These are phyloP conservation scores for Lupinus albus DNA, from an alignment of 306 rosid genomes.

Conservation along the genomic window DNA sequence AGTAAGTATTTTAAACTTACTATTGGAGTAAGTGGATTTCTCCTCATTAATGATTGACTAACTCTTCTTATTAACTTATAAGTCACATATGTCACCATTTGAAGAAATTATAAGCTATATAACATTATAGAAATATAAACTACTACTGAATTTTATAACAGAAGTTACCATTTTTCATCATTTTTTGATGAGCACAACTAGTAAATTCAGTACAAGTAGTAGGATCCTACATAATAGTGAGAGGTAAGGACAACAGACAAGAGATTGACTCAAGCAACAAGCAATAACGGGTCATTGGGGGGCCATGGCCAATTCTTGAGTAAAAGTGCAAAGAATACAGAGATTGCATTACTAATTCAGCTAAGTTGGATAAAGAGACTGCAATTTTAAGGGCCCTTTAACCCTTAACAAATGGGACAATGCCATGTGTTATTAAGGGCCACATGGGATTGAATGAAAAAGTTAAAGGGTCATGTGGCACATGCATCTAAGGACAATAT, in stretches of 20 bases:
- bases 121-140: too few species aligned
- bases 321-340: slow-evolving; percentile 37
- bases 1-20: too few species aligned
- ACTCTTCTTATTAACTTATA: too few species aligned
- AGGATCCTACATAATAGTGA: not conserved
- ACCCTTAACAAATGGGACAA: slow-evolving; percentile 49
- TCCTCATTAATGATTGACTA: too few species aligned
- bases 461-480: slow-evolving; percentile 38
- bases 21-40: too few species aligned
- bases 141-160: too few species aligned
- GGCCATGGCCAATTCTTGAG: slow-evolving; percentile 47
- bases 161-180: too few species aligned
- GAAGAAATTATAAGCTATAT: too few species aligned
- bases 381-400: slow-evolving; percentile 36
- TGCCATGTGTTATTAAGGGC: slow-evolving; percentile 54
- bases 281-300: slow-evolving; percentile 37
- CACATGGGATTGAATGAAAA: slow-evolving; percentile 37
- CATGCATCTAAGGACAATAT: slow-evolving; percentile 47
- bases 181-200: too few species aligned
- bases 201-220: too few species aligned
- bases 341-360: slow-evolving; percentile 31
- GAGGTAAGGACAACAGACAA: slow-evolving; percentile 39
- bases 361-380: slow-evolving; percentile 31
- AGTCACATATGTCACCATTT: too few species aligned
- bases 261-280: slow-evolving; percentile 38